Percentiles rank a stretch among this genome's conserved stretches.
These are phyloP conservation scores for Atalantia buxifolia DNA, from an alignment of 345 rosid species.

Conservation along the genomic window DNA sequence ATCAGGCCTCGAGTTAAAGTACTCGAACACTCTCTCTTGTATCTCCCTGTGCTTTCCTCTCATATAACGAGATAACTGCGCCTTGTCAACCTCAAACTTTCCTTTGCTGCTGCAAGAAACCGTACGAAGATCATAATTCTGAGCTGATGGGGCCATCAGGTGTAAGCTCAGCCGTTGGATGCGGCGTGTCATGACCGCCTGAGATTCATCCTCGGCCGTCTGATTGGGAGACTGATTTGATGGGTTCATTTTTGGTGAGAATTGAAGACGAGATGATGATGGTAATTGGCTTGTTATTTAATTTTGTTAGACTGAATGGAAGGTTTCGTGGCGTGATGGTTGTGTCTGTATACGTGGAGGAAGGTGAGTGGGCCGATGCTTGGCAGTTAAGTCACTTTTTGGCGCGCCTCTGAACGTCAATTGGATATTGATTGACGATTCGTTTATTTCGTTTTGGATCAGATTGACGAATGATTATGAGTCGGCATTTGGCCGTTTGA, in stretches of 20 bases:
- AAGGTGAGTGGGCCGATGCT: slow-evolving; percentile 19
- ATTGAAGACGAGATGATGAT: not conserved
- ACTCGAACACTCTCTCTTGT: slow-evolving; percentile 67
- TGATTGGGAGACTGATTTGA: slow-evolving; percentile 4
- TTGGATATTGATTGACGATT: not conserved
- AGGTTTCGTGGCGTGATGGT: slow-evolving; percentile 18
- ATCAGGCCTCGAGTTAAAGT: slow-evolving; percentile 68
- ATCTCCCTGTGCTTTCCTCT: slow-evolving; percentile 73
- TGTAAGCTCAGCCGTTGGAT: slow-evolving; percentile 57
- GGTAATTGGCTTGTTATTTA: no score
- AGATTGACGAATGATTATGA: not conserved
- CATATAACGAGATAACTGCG: slow-evolving; percentile 51
- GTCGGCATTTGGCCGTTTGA: not conserved
- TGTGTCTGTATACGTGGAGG: slow-evolving; percentile 20
- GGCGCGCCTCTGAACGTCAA: slow-evolving; percentile 46
- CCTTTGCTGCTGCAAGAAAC: slow-evolving; percentile 35
- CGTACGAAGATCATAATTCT: not conserved
- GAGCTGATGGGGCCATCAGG: slow-evolving; percentile 14
- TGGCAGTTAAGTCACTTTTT: slow-evolving; percentile 16
- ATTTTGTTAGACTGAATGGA: slow-evolving; percentile 13
- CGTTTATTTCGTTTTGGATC: not conserved
- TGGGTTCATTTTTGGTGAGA: not conserved
- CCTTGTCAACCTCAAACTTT: slow-evolving; percentile 48
- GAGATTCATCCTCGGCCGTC: slow-evolving; percentile 26
- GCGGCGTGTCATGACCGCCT: slow-evolving; percentile 34